Conservation (phyloP, 257 asterid genomes). For the Echites panduratus region DNA sequence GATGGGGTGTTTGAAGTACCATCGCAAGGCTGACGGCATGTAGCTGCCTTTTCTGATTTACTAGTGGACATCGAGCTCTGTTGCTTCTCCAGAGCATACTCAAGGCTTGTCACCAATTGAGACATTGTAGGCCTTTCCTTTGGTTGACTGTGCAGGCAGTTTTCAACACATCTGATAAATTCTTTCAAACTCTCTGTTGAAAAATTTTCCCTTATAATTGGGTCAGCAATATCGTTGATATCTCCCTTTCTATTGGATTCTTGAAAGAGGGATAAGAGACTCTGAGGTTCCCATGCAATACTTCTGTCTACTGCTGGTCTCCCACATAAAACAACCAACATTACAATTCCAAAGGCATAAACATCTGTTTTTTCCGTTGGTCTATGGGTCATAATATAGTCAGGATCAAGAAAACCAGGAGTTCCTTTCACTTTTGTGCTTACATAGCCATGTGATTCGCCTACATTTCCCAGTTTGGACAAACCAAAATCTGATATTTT, state of each 20-base stretch:
- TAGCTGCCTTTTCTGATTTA: not conserved
- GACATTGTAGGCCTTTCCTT: slow-evolving; percentile 17
- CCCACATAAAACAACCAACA: slow-evolving; percentile 19
- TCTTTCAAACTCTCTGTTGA: not conserved
- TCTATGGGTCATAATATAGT: slow-evolving; percentile 4
- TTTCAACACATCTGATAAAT: not conserved
- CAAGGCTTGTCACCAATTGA: slow-evolving; percentile 4
- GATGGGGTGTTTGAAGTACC: not conserved
- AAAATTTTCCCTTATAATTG: not conserved
- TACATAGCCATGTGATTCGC: not conserved
- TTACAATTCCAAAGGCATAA: slow-evolving; percentile 18
- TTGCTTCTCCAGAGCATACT: slow-evolving; percentile 2
- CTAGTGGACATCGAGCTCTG: too few relatives aligned
- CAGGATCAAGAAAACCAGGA: slow-evolving; percentile 12
- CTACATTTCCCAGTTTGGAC: not conserved
- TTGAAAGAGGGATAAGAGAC: too few relatives aligned
- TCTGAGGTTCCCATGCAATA: too few relatives aligned
- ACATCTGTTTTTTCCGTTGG: slow-evolving; percentile 18
- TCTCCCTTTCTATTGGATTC: too few relatives aligned
- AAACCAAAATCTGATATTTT: slow-evolving; percentile 17
- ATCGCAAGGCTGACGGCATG: too few relatives aligned
- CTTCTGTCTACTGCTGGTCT: too few relatives aligned
- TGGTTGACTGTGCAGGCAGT: not conserved
- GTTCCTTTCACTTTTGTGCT: slow-evolving; percentile 15
- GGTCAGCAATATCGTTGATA: not conserved